These are phyloP conservation scores for Vicia sativa DNA, from an alignment of 306 rosid genomes.

Conservation along the genomic window DNA sequence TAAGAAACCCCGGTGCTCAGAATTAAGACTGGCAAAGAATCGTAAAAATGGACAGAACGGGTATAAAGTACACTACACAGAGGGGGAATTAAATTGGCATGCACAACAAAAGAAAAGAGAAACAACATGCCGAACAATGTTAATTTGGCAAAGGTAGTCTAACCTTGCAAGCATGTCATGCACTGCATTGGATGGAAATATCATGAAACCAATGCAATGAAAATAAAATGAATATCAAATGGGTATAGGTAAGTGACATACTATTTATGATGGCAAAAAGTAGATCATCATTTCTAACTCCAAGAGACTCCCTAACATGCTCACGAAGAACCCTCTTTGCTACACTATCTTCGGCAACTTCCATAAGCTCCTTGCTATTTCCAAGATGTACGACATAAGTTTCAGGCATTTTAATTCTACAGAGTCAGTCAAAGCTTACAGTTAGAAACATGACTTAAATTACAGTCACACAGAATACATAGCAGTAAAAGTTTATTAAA, in stretches of 20 bases:
- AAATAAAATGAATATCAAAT: slow-evolving; percentile 1
- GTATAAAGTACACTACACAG: slow-evolving; percentile 3
- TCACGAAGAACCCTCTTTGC: slow-evolving; percentile 92
- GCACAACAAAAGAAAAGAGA: slow-evolving; percentile 32
- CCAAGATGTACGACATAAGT: slow-evolving; percentile 96
- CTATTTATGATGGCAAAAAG: slow-evolving; percentile 94
- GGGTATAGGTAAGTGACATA: slow-evolving; percentile 42
- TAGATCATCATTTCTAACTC: slow-evolving; percentile 88
- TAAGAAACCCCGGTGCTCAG: slow-evolving; percentile 35
- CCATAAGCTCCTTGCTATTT: slow-evolving; percentile 97
- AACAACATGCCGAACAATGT: slow-evolving; percentile 1
- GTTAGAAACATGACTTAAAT: slow-evolving; percentile 10
- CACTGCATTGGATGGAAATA: slow-evolving; percentile 1
- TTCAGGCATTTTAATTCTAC: slow-evolving; percentile 85
- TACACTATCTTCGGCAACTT: slow-evolving; percentile 84
- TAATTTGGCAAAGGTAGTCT: slow-evolving; percentile 17
- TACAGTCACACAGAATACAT: neutral
- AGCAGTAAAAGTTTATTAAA: neutral
- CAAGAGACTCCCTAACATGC: slow-evolving; percentile 86
- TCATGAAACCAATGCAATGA: neutral
- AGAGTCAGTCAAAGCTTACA: slow-evolving; percentile 14
- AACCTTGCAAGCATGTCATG: slow-evolving; percentile 16
- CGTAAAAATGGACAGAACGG: slow-evolving; percentile 22
- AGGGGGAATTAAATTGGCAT: slow-evolving; percentile 25
- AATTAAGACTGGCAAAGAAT: slow-evolving; percentile 16